These are phyloP conservation scores for Tetradesmus obliquus DNA, from an alignment of 139 green algal species.

Conservation along the genomic window DNA sequence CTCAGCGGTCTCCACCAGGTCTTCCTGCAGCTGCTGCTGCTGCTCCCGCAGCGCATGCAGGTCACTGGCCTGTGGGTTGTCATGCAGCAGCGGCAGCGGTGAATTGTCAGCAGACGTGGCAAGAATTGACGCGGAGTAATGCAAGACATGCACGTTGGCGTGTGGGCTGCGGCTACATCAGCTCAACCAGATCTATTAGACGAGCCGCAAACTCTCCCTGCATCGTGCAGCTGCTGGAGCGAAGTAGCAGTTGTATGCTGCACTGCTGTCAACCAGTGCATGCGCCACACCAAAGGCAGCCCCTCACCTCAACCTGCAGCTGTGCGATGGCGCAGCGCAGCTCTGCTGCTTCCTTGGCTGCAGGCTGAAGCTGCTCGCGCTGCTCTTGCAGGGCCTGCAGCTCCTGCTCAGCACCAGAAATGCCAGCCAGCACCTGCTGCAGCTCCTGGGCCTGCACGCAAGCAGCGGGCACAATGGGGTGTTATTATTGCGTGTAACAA, in stretches of 20 bases:
- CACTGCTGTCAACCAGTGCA: background rate
- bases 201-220: no score
- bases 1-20: background rate
- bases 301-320: slow-evolving; percentile 11
- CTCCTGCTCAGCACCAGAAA: slow-evolving; percentile 5
- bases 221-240: no score
- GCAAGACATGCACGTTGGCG: no score
- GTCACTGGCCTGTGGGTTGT: background rate
- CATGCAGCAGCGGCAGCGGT: background rate
- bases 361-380: background rate
- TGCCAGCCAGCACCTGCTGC: background rate
- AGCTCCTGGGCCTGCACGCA: background rate
- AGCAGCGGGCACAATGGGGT: background rate
- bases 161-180: no score
- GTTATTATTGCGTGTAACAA: background rate
- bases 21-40: slow-evolving; percentile 24
- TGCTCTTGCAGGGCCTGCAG: background rate
- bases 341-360: background rate
- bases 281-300: background rate
- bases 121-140: background rate
- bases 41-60: background rate
- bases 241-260: no score
- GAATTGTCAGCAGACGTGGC: background rate
- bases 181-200: no score
- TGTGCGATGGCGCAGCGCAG: background rate